These are phyloP conservation scores for Aquilaria yunnanensis DNA, from an alignment of 345 rosid genomes.

Conservation along the genomic window DNA sequence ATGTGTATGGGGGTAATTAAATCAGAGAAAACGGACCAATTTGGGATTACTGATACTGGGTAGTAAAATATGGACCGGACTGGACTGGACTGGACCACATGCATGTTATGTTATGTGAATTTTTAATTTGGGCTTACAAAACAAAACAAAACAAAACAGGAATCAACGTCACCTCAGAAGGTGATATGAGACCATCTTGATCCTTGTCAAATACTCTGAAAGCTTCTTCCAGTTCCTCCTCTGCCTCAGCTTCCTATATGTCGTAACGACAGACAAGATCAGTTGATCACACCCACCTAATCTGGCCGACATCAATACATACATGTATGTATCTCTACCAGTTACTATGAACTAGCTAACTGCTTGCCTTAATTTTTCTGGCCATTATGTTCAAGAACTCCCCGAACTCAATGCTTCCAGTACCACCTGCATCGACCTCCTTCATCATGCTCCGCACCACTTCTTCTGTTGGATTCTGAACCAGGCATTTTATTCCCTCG, in stretches of 20 bases:
- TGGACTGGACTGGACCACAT: no score
- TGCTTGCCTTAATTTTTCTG: conserved; percentile 54
- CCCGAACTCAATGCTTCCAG: conserved; percentile 56
- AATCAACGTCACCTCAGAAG: conserved; percentile 41
- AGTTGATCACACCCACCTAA: no score
- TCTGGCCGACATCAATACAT: no score
- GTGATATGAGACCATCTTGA: conserved; percentile 60
- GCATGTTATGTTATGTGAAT: no score
- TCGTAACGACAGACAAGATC: background rate
- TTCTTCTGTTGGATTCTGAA: conserved; percentile 50
- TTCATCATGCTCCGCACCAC: conserved; percentile 56
- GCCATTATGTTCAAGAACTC: conserved; percentile 73
- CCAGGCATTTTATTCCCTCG: conserved; percentile 43
- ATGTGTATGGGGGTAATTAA: no score
- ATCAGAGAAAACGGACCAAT: no score
- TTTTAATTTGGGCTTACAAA: no score
- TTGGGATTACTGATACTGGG: no score
- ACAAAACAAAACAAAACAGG: background rate
- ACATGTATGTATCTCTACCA: no score
- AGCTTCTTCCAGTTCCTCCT: conserved; percentile 52
- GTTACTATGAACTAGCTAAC: no score
- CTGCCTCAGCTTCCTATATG: conserved; percentile 45
- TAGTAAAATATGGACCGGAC: no score
- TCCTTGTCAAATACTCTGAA: conserved; percentile 68
- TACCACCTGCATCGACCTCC: conserved; percentile 51